phyloP scores from a whole-genome alignment of 768 basidiomycete species.

The Amanita pallidorosea region DNA sequence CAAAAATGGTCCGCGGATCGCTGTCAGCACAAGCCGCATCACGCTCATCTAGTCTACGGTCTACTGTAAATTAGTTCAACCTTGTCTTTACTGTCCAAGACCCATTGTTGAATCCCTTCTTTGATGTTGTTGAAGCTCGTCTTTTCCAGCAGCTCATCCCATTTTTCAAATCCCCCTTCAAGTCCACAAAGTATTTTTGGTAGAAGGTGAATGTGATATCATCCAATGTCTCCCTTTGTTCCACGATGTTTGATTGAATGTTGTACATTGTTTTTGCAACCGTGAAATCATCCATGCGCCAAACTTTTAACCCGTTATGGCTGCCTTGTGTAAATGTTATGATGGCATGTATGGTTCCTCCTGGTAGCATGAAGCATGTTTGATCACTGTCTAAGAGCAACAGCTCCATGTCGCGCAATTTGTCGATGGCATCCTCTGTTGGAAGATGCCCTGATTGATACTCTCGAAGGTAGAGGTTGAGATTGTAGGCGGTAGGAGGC shows the following conservation, averaged over 20 bases:
- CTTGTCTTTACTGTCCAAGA: too few relatives aligned
- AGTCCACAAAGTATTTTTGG: too few relatives aligned
- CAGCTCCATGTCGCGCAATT: neutral
- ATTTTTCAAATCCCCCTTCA: neutral
- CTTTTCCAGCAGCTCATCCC: neutral
- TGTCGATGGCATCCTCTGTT: neutral
- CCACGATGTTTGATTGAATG: neutral
- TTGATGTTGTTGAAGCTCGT: too few relatives aligned
- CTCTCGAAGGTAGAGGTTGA: neutral
- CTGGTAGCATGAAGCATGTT: neutral
- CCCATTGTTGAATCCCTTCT: too few relatives aligned
- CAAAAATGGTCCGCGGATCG: too few relatives aligned
- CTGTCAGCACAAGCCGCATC: too few relatives aligned
- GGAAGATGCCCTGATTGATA: neutral
- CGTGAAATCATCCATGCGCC: neutral
- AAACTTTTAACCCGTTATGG: neutral
- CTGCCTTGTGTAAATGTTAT: neutral
- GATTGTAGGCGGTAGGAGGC: too few relatives aligned
- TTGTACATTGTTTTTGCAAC: neutral
- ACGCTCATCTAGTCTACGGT: too few relatives aligned
- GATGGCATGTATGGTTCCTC: neutral
- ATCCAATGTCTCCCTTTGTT: neutral
- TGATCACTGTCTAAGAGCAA: neutral
- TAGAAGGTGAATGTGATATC: neutral
- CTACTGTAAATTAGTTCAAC: too few relatives aligned